phyloP scores from a whole-genome alignment of 169 alveolate genomes.

The Plasmodium knowlesi region DNA sequence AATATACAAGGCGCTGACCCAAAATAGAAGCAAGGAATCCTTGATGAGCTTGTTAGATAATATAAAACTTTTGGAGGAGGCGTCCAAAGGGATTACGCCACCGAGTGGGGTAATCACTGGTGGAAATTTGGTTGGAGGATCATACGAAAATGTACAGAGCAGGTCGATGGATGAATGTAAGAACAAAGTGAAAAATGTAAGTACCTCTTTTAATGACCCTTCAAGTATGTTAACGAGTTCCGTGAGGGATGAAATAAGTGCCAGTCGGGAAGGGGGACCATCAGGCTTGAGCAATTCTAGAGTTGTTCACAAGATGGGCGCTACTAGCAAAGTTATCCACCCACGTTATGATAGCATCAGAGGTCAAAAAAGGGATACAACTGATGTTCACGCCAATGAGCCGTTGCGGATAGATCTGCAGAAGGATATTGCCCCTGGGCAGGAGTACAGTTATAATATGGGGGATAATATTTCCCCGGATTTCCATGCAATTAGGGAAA shows the following conservation, averaged over 20 bases:
- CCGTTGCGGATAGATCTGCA: neutral
- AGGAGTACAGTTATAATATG: neutral
- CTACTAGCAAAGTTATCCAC: neutral
- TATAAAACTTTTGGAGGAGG: neutral
- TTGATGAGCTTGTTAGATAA: neutral
- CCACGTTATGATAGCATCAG: neutral
- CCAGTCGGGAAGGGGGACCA: neutral
- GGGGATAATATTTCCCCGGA: neutral
- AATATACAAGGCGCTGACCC: neutral
- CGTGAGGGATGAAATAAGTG: neutral
- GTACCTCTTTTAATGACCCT: neutral
- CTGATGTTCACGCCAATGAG: neutral
- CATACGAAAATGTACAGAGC: neutral
- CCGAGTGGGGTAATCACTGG: neutral
- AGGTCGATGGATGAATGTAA: neutral
- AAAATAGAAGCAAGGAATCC: neutral
- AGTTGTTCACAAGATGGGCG: neutral
- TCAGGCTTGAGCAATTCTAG: neutral
- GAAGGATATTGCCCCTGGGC: neutral
- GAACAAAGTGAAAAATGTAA: neutral
- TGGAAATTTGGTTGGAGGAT: neutral
- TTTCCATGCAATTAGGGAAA: neutral
- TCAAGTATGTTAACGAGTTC: neutral
- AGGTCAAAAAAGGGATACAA: neutral
- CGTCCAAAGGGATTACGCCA: neutral